Conservation (phyloP, 1,284 basidiomycete species). For the Pholiota adiposa region DNA sequence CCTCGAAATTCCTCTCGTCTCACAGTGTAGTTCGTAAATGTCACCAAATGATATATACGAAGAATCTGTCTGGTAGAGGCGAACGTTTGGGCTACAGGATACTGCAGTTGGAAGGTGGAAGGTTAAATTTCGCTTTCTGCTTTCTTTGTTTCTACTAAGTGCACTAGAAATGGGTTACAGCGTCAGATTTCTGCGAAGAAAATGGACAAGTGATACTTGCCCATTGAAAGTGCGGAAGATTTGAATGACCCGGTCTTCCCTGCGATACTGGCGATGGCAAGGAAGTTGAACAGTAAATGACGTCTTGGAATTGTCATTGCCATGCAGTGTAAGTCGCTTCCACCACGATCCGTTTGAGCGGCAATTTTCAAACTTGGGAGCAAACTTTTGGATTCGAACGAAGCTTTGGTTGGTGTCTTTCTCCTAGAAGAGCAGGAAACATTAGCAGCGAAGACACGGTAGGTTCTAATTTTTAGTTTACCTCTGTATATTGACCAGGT, state of each 20-base stretch:
- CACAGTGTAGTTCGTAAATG: constrained; percentile 92
- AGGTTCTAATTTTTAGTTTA: constrained; percentile 39
- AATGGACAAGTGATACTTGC: constrained; percentile 56
- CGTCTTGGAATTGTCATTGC: constrained; percentile 89
- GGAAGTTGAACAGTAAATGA: constrained; percentile 95
- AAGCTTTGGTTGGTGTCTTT: constrained; percentile 96
- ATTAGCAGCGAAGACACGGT: background rate
- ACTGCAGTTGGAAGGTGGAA: constrained; percentile 93
- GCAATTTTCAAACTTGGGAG: constrained; percentile 89
- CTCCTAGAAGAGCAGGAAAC: constrained; percentile 56
- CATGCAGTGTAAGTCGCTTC: constrained; percentile 90
- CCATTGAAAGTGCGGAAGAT: constrained; percentile 92
- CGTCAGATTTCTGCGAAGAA: background rate
- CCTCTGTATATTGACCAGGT: constrained; percentile 97
- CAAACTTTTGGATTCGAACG: constrained; percentile 90
- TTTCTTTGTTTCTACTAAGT: constrained; percentile 89
- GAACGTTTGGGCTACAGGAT: constrained; percentile 83
- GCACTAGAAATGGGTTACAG: constrained; percentile 53
- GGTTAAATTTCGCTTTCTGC: constrained; percentile 86
- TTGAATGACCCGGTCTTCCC: constrained; percentile 94
- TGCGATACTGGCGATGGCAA: constrained; percentile 83
- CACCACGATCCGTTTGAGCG: constrained; percentile 87
- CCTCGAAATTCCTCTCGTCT: constrained; percentile 75
- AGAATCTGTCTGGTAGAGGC: constrained; percentile 90
- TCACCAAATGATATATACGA: constrained; percentile 94